These are phyloP conservation scores for Lipomyces yarrowii DNA, from an alignment of 1,139 yeast species.

Conservation along the genomic window DNA sequence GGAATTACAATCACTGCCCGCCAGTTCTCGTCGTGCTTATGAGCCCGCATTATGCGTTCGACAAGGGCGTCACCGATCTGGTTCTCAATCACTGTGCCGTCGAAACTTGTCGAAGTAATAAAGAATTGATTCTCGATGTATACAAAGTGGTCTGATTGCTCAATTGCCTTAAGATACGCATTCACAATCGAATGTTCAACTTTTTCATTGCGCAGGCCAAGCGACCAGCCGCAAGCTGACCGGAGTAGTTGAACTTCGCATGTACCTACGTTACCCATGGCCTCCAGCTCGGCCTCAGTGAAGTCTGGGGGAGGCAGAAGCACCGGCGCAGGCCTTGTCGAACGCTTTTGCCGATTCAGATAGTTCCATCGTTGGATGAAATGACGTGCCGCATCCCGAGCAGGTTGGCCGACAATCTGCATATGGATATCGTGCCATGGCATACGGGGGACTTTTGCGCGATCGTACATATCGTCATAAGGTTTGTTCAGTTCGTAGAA, in stretches of 20 bases:
- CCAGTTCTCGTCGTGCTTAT: slow-evolving; percentile 78
- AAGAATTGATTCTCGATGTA: slow-evolving; percentile 96
- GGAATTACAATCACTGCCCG: slow-evolving; percentile 90
- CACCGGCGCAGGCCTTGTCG: slow-evolving; percentile 89
- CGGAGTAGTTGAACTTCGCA: slow-evolving; percentile 90
- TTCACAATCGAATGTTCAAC: slow-evolving; percentile 90
- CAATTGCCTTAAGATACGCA: slow-evolving; percentile 88
- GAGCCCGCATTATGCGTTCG: slow-evolving; percentile 88
- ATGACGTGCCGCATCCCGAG: slow-evolving; percentile 89
- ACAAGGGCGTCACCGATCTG: slow-evolving; percentile 95
- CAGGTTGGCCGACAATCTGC: slow-evolving; percentile 94
- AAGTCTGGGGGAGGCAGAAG: slow-evolving; percentile 91
- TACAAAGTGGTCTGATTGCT: slow-evolving; percentile 87
- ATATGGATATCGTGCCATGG: slow-evolving; percentile 99
- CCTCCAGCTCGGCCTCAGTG: slow-evolving; percentile 66
- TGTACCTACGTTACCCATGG: slow-evolving; percentile 72
- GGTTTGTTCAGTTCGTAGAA: slow-evolving; percentile 81
- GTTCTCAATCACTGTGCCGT: slow-evolving; percentile 83
- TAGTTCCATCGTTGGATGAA: slow-evolving; percentile 98
- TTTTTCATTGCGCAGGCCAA: slow-evolving; percentile 68
- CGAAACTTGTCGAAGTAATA: slow-evolving; percentile 82
- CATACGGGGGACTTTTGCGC: slow-evolving; percentile 84
- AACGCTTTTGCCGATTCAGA: slow-evolving; percentile 85
- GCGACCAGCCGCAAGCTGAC: slow-evolving; percentile 90
- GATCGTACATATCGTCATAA: slow-evolving; percentile 88